A percentile compares a stretch with the other conserved stretches of the same genome.
These are phyloP conservation scores for Leccinum longicurvipes DNA, from an alignment of 768 basidiomycete genomes.

Conservation along the genomic window DNA sequence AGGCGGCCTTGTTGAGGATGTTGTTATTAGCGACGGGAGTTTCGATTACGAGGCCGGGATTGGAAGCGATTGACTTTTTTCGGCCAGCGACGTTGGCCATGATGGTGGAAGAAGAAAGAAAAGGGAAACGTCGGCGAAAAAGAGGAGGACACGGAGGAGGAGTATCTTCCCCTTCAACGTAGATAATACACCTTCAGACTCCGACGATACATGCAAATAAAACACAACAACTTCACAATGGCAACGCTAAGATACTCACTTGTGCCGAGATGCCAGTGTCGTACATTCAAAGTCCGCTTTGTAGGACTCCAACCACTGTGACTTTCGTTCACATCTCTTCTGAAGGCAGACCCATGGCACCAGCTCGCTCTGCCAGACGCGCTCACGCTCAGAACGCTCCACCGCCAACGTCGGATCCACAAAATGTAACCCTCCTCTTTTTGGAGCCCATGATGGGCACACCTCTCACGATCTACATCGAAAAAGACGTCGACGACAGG, in stretches of 20 bases:
- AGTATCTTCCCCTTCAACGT: slow-evolving; percentile 1
- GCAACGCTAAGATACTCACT: not conserved
- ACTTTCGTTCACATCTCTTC: slow-evolving; percentile 18
- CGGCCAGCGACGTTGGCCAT: slow-evolving; percentile 61
- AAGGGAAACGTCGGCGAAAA: not conserved
- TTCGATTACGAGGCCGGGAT: slow-evolving; percentile 64
- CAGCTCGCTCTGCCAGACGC: slow-evolving; percentile 61
- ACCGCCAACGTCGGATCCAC: slow-evolving; percentile 31
- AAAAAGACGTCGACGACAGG: slow-evolving; percentile 75
- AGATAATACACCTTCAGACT: slow-evolving; percentile 34
- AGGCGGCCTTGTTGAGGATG: slow-evolving; percentile 89
- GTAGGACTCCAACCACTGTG: slow-evolving; percentile 31
- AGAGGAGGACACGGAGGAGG: no score
- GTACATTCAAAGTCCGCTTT: slow-evolving; percentile 20
- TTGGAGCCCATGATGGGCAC: slow-evolving; percentile 81
- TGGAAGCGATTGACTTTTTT: slow-evolving; percentile 76
- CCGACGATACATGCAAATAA: slow-evolving; percentile 31
- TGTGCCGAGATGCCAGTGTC: slow-evolving; percentile 6
- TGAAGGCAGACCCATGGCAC: slow-evolving; percentile 72
- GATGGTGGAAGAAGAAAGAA: slow-evolving; percentile 25
- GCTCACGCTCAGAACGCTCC: slow-evolving; percentile 34
- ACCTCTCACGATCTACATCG: slow-evolving; percentile 71
- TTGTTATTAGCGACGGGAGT: slow-evolving; percentile 76
- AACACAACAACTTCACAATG: slow-evolving; percentile 12
- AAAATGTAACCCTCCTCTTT: slow-evolving; percentile 50